These are phyloP conservation scores for Eutrema salsugineum DNA, from an alignment of 441 rosid species.

Conservation along the genomic window DNA sequence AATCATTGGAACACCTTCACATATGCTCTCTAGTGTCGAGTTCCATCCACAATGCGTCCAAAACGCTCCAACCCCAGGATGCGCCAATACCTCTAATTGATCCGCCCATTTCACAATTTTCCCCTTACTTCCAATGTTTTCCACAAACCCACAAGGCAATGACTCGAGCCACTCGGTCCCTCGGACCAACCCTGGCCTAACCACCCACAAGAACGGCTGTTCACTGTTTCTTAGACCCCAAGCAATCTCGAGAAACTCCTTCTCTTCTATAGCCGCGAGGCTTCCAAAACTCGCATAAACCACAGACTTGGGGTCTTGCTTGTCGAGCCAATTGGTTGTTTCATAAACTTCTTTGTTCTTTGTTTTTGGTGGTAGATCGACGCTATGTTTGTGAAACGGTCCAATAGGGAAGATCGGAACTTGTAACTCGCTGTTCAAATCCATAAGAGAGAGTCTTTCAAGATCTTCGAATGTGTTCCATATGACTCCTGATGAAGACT, in stretches of 20 bases:
- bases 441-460: constrained; percentile 28
- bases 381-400: constrained; percentile 40
- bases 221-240: constrained; percentile 14
- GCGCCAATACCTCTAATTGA: constrained; percentile 34
- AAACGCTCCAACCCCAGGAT: constrained; percentile 28
- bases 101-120: constrained; percentile 40
- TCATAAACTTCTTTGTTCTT: constrained; percentile 27
- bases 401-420: constrained; percentile 38
- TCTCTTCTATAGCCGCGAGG: constrained; percentile 23
- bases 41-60: constrained; percentile 22
- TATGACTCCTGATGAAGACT: constrained; percentile 39
- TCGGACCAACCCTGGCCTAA: constrained; percentile 28
- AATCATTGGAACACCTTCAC: constrained; percentile 48
- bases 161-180: constrained; percentile 38
- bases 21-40: constrained; percentile 32
- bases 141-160: constrained; percentile 33
- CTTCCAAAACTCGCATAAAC: constrained; percentile 47
- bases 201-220: constrained; percentile 44
- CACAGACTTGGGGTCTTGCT: constrained; percentile 33
- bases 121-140: constrained; percentile 31
- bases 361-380: constrained; percentile 13
- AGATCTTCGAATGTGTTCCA: constrained; percentile 42
- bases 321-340: constrained; percentile 41
- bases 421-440: neutral
- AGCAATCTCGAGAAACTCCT: constrained; percentile 39